Conservation (phyloP, 805 yeast genomes). For the Wickerhamomyces rabaulensis region DNA sequence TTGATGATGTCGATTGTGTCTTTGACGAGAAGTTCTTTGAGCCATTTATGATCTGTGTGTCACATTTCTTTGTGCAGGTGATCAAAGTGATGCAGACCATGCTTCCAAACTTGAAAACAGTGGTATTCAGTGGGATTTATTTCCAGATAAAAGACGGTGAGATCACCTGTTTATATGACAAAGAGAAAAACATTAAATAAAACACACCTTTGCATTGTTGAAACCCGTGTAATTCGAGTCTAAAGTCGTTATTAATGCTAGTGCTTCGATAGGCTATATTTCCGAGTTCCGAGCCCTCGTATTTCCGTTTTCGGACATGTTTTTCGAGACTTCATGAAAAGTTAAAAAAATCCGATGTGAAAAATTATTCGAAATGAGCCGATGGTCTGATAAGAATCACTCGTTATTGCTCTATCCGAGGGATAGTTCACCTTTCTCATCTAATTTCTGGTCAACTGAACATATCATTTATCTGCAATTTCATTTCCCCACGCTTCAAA, state of each 20-base stretch:
- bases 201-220: background rate
- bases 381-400: background rate
- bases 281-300: background rate
- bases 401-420: background rate
- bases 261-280: background rate
- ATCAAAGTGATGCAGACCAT: background rate
- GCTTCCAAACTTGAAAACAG: background rate
- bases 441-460: background rate
- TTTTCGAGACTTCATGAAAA: background rate
- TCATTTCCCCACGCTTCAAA: too few species aligned
- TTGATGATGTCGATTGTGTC: conserved; percentile 32
- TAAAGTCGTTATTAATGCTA: background rate
- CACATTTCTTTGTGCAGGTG: conserved; percentile 38
- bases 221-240: too few species aligned
- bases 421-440: background rate
- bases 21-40: conserved; percentile 40
- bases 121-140: background rate
- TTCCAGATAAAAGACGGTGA: background rate
- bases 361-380: background rate
- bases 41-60: conserved; percentile 34
- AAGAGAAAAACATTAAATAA: background rate
- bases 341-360: background rate
- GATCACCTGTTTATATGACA: background rate
- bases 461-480: background rate
- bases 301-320: background rate